Evolutionary conservation across 371 early-diverging fungal species (phyloP).

Genomic region (Umbelopsis sp.): DNA sequence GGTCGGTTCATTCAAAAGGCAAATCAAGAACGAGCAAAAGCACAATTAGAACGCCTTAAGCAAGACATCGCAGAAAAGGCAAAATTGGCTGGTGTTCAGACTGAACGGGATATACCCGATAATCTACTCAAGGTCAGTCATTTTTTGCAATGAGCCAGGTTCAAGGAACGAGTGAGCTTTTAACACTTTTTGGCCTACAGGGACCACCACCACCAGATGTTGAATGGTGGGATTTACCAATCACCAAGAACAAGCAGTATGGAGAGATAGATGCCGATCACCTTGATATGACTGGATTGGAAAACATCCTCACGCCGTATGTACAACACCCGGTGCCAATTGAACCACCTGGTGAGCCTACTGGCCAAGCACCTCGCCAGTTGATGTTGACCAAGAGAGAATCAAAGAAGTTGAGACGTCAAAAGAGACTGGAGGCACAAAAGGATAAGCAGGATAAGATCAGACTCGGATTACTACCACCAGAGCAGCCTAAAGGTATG

Average conservation of each 20-base stretch:
- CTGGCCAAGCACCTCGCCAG: constrained; percentile 63
- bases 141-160: constrained; percentile 6
- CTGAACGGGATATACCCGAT: constrained; percentile 79
- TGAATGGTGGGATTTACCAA: constrained; percentile 97
- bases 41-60: constrained; percentile 82
- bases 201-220: constrained; percentile 78
- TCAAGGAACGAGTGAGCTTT: background rate
- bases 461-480: constrained; percentile 89
- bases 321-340: constrained; percentile 95
- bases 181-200: constrained; percentile 27
- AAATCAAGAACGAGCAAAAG: constrained; percentile 78
- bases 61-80: constrained; percentile 83
- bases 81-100: constrained; percentile 83
- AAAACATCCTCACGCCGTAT: constrained; percentile 74
- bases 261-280: constrained; percentile 39
- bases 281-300: constrained; percentile 45
- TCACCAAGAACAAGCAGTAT: constrained; percentile 76
- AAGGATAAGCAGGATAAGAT: constrained; percentile 96
- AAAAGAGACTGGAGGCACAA: constrained; percentile 81
- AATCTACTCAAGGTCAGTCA: constrained; percentile 68
- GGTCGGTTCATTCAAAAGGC: constrained; percentile 85
- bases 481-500: constrained; percentile 84
- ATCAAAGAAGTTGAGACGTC: constrained; percentile 89
- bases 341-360: constrained; percentile 75
- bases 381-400: constrained; percentile 93